Base-by-base conservation (phyloP, 306 rosid genomes). In the Albizia julibrissin region DNA sequence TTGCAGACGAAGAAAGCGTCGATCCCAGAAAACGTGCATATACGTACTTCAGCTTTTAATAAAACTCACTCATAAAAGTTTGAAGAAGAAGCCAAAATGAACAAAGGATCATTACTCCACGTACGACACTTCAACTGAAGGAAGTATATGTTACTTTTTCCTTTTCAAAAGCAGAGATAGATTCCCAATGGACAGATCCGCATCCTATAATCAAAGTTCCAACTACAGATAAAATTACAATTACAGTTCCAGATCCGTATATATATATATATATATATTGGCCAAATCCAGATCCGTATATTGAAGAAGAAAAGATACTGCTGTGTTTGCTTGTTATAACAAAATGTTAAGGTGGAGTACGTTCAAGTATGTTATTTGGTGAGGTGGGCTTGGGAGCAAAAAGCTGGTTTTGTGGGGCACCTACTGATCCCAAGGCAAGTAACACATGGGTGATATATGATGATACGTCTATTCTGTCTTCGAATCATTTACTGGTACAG, bases 111-210 rank as follows among this genome's bases (percentile, higher is more conserved):
- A 9, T 21, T 52, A 44, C 50, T 8, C 13, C 24, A 54, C 62
- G 54, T 4, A 58, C 64, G 19, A 58, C 29, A 2, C 27, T 58
- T 9, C 5, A 22, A 59, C 24, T 22, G 29, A 68, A 37, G 29
- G 16, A 6, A 67, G 24, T 18, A 12, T 34, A n/a, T 21, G 50
- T 21, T 69, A 11, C 74, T 26, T 21, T 39, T 69, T 44, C 74
- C 22, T 69, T 40, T 69, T 54, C 74, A 69, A 69, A 39, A 69
- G 74, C 74, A 69, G 31, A 40, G 50, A 19, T 5, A 69, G 50
- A n/a, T n/a, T n/a, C 29, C 73, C 27, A 27, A 65, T 47, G 40
- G 40, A 43, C 10, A 7, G 54, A 47, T 50, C 22, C 21, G 19
- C 19, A 50, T 33, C 8, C 43, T 15, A 5, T 6, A 62, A 62